Base-by-base conservation (phyloP, 1,284 basidiomycete genomes). In the Bondarzewia mesenterica region DNA sequence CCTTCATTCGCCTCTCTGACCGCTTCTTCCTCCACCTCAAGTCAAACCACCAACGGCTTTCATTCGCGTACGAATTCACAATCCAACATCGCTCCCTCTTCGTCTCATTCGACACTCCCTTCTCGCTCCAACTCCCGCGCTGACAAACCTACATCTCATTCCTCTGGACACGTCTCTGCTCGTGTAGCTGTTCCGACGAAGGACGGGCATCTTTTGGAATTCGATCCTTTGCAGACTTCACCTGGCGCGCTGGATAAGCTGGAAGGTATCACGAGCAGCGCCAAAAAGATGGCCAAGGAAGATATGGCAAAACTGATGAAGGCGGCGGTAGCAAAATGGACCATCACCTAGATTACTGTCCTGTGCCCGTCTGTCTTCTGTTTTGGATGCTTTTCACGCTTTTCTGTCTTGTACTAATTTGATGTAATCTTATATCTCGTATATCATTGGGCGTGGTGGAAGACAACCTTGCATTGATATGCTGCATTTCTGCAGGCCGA, bases 161-260 rank as follows among this genome's bases (percentile, higher is more conserved):
- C 46, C 14, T 38, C 51, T 1, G 47, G 47, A 16, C 43, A 46
- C 15, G 32, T 53, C 25, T 35, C 49, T 15, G 54, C 55, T 14
- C 50, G 55, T 2, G 79, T 88, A 5, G 77, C 82, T 1, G 80
- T 89, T 15, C 80, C 83, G 4, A 89, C 82, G 0, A 77, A 74
- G 47, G 84, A 87, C 55, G 87, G 86, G 0, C 81, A 83, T 56
- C 60, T 85, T 10, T 70, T 90, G n/a, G 84, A 87, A 63, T 87
- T 90, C 55, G 82, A 89, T 56, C 85, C 87, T 5, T 64, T 89
- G 40, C 71, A 73, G 45, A 84, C 85, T 1, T 82, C 82, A 0
- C 84, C 85, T 0, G 70, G 74, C 2, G 71, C 81, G 39, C 66
- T 89, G 32, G 85, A 89, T 55, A 78, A 75, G 39, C 68, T 89